These are phyloP conservation scores for Cyberlindnera petersonii DNA, from an alignment of 805 yeast species.

Conservation along the genomic window DNA sequence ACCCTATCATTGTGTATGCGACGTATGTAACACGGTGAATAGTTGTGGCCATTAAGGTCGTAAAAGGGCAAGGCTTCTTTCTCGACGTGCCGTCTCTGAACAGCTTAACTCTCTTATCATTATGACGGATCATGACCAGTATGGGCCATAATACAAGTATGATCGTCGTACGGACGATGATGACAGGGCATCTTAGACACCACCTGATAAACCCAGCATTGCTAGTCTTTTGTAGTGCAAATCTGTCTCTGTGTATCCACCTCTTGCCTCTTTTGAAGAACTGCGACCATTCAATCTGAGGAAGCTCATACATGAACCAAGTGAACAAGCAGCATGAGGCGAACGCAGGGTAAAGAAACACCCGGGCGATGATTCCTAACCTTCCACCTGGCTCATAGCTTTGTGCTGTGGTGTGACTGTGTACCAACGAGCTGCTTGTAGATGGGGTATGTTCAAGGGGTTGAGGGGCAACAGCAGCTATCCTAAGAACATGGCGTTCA, in stretches of 20 bases:
- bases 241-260: background rate
- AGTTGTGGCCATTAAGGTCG: background rate
- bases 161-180: background rate
- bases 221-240: background rate
- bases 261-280: conserved; percentile 1
- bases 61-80: conserved; percentile 4
- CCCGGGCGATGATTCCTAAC: background rate
- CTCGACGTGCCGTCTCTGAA: background rate
- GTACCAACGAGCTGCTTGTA: no score
- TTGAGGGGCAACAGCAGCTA: conserved; percentile 1
- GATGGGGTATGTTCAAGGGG: background rate
- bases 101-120: conserved; percentile 5
- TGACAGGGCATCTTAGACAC: background rate
- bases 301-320: conserved; percentile 4
- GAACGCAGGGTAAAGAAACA: conserved; percentile 1
- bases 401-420: background rate
- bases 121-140: background rate
- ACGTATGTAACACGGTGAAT: background rate
- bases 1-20: background rate
- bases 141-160: background rate
- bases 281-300: background rate
- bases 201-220: background rate
- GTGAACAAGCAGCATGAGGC: conserved; percentile 1
- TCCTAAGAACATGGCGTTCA: background rate
- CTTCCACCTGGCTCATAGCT: background rate